Conservation (phyloP, 345 rosid species). For the Eucalyptus sp. region DNA sequence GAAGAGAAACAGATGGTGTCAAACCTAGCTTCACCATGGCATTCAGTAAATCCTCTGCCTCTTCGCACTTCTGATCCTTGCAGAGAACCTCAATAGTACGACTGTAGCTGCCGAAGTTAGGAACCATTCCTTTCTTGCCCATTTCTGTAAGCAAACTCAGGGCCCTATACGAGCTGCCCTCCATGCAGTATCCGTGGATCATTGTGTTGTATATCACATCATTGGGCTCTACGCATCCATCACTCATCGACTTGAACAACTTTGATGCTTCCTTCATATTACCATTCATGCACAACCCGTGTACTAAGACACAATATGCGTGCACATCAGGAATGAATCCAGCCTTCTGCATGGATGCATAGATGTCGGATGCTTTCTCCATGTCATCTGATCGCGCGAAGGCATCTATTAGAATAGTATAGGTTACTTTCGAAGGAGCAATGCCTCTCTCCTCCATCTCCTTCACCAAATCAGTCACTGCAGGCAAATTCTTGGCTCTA, state of each 20-base stretch:
- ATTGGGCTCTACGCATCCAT: neutral
- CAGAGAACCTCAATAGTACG: neutral
- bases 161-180: constrained; percentile 56
- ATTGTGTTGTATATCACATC: constrained; percentile 44
- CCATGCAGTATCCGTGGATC: constrained; percentile 69
- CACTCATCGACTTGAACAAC: constrained; percentile 12
- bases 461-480: constrained; percentile 36
- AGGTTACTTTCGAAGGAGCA: constrained; percentile 57
- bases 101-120: constrained; percentile 50
- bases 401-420: constrained; percentile 48
- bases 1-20: constrained; percentile 34
- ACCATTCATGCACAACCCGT: constrained; percentile 66
- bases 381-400: constrained; percentile 27
- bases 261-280: constrained; percentile 63
- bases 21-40: constrained; percentile 43
- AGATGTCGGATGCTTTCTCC: constrained; percentile 50
- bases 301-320: constrained; percentile 45
- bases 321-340: constrained; percentile 60
- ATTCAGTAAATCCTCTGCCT: constrained; percentile 42
- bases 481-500: constrained; percentile 24
- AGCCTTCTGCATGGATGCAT: constrained; percentile 36
- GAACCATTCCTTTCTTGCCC: constrained; percentile 36
- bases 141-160: constrained; percentile 52
- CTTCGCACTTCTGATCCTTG: constrained; percentile 25
- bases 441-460: constrained; percentile 86